Conservation (phyloP, 169 alveolate genomes). For the Blepharisma undulans region DNA sequence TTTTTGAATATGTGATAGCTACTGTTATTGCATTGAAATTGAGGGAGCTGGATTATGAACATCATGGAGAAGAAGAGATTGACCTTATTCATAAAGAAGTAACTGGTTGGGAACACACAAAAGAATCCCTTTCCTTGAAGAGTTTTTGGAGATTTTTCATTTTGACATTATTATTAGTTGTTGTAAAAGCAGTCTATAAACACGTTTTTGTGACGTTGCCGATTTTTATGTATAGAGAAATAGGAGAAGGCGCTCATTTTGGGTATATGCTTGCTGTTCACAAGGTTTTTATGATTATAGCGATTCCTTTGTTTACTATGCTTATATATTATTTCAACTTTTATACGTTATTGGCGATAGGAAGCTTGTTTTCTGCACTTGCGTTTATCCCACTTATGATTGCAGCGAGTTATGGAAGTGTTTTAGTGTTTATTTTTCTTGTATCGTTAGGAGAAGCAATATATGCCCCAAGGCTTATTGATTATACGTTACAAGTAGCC, state of each 20-base stretch:
- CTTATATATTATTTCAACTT: conserved; percentile 22
- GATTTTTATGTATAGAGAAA: conserved; percentile 47
- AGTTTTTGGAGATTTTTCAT: conserved; percentile 50
- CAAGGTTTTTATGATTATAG: conserved; percentile 41
- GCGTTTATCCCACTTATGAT: conserved; percentile 46
- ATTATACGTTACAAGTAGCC: conserved; percentile 49
- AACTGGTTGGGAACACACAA: not conserved
- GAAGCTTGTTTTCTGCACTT: conserved; percentile 49
- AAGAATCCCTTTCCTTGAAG: conserved; percentile 23
- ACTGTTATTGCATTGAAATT: not conserved
- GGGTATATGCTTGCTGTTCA: conserved; percentile 52
- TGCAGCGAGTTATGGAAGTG: conserved; percentile 44
- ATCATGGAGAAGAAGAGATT: not conserved
- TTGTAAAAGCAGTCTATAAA: conserved; percentile 38
- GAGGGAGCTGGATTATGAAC: conserved; percentile 11
- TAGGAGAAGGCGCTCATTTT: conserved; percentile 57
- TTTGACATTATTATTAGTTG: conserved; percentile 35
- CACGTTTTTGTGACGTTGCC: conserved; percentile 58
- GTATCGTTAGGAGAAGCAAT: conserved; percentile 61
- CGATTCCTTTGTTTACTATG: conserved; percentile 38
- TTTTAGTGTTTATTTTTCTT: conserved; percentile 41
- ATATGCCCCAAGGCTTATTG: conserved; percentile 58
- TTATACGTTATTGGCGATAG: conserved; percentile 45
- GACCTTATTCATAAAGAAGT: not conserved
- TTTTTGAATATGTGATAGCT: not conserved